Percentiles rank a stretch among this genome's conserved stretches.
Conservation (phyloP, 2,329 filamentous ascomycete genomes). For the Dactylonectria macrodidyma region DNA sequence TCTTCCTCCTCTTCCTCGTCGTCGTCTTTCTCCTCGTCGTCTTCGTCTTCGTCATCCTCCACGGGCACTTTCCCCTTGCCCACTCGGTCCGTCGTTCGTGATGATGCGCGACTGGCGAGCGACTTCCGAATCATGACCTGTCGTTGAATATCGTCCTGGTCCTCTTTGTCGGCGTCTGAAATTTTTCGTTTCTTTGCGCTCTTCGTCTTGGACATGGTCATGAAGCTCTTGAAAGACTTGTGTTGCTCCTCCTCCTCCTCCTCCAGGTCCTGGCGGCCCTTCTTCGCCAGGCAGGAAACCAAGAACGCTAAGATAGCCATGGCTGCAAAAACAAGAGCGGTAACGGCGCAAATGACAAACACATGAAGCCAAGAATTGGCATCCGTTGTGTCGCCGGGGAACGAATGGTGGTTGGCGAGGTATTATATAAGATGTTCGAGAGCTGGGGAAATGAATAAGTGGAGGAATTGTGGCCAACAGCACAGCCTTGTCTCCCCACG, state of each 20-base stretch:
- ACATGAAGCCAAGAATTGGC: slow-evolving; percentile 6
- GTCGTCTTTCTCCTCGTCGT: slow-evolving; percentile 27
- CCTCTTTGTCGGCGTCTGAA: slow-evolving; percentile 30
- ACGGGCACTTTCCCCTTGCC: slow-evolving; percentile 10
- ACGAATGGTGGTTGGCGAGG: slow-evolving; percentile 12
- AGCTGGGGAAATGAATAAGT: slow-evolving; percentile 14
- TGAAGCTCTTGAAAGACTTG: slow-evolving; percentile 32
- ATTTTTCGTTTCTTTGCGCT: slow-evolving; percentile 36
- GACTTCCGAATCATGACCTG: slow-evolving; percentile 62
- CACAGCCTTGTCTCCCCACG: slow-evolving; percentile 32
- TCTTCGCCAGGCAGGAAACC: slow-evolving; percentile 42
- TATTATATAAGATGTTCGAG: slow-evolving; percentile 8
- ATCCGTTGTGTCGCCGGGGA: slow-evolving; percentile 8
- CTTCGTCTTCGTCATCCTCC: slow-evolving; percentile 18
- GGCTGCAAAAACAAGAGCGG: slow-evolving; percentile 12
- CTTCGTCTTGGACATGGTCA: slow-evolving; percentile 39
- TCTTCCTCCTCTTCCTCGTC: slow-evolving; percentile 41
- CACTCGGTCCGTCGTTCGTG: slow-evolving; percentile 31
- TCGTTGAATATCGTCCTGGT: slow-evolving; percentile 57
- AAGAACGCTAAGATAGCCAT: slow-evolving; percentile 45
- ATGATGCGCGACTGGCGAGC: slow-evolving; percentile 52
- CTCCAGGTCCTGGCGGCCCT: slow-evolving; percentile 21
- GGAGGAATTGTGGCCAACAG: slow-evolving; percentile 31
- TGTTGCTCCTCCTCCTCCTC: slow-evolving; percentile 34
- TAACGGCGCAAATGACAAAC: slow-evolving; percentile 12